Percentiles rank a stretch among this genome's conserved stretches.
Evolutionary conservation across 2,329 filamentous ascomycete species (phyloP).

Genomic region (Aspergillus oerlinghausenensis): DNA sequence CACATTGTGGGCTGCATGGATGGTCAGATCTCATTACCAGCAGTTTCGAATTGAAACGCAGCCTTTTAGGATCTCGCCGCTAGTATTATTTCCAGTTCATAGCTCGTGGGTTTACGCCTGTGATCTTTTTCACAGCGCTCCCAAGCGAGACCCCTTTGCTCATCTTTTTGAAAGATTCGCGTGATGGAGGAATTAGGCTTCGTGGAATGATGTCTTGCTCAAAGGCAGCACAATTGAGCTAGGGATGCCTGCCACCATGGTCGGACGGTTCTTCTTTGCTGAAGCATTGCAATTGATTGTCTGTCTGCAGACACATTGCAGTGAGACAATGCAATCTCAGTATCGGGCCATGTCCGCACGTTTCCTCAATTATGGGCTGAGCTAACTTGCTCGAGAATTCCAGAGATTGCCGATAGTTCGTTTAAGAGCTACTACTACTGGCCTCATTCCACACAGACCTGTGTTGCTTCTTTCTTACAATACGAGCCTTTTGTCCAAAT

Average conservation of each 20-base stretch:
- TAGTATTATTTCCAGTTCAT: background rate
- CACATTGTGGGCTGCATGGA: background rate
- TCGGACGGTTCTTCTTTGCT: background rate
- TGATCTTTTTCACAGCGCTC: background rate
- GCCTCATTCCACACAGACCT: background rate
- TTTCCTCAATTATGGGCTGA: background rate
- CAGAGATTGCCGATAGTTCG: background rate
- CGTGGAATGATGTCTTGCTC: background rate
- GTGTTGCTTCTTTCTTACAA: background rate
- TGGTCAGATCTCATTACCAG: background rate
- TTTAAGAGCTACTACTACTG: background rate
- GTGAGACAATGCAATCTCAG: background rate
- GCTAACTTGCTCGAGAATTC: background rate
- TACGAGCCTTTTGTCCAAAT: background rate
- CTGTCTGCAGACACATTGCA: background rate
- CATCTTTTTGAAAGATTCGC: background rate
- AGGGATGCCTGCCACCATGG: background rate
- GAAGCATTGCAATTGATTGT: background rate
- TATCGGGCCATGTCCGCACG: background rate
- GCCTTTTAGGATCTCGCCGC: background rate
- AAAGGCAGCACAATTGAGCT: background rate
- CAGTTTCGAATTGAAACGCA: background rate
- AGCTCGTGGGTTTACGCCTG: background rate
- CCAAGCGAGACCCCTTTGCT: background rate
- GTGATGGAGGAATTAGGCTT: background rate